A percentile compares a stretch with the other conserved stretches of the same genome.
These are phyloP conservation scores for Mycena alexandri DNA, from an alignment of 768 basidiomycete species.

Conservation along the genomic window DNA sequence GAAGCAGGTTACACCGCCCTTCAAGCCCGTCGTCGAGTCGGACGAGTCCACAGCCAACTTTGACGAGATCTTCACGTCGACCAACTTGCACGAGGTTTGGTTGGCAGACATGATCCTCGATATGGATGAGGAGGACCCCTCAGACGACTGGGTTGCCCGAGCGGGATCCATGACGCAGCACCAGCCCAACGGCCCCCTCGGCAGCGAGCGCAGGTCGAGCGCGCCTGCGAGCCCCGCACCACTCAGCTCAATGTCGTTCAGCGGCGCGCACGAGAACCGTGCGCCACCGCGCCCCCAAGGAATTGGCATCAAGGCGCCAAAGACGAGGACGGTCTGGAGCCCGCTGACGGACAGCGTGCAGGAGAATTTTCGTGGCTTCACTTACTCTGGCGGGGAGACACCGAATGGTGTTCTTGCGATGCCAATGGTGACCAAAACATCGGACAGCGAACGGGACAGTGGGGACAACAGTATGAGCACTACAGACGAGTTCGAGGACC, in stretches of 20 bases:
- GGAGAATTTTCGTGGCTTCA: conserved; percentile 97
- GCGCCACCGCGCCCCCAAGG: conserved; percentile 46
- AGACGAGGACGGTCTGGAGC: conserved; percentile 62
- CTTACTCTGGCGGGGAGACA: conserved; percentile 82
- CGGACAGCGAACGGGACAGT: conserved; percentile 47
- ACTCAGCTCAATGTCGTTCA: conserved; percentile 39
- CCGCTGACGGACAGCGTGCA: conserved; percentile 94
- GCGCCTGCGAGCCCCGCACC: conserved; percentile 32
- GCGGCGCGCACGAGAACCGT: conserved; percentile 35
- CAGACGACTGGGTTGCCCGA: conserved; percentile 71
- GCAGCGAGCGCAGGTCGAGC: conserved; percentile 58
- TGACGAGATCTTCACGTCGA: conserved; percentile 96
- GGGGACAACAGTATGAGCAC: conserved; percentile 65
- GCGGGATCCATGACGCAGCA: conserved; percentile 54
- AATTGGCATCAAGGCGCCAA: conserved; percentile 68
- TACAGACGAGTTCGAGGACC: conserved; percentile 83
- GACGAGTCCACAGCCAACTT: conserved; percentile 99
- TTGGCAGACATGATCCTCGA: conserved; percentile 64
- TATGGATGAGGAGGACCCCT: conserved; percentile 74
- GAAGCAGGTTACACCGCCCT: conserved; percentile 95
- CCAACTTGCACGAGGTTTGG: conserved; percentile 85
- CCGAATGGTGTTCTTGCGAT: conserved; percentile 56
- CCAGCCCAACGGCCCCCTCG: conserved; percentile 83
- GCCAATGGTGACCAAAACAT: conserved; percentile 35
- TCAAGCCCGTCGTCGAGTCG: conserved; percentile 97